These are phyloP conservation scores for Terfezia claveryi DNA, from an alignment of 495 filamentous ascomycete species.

Conservation along the genomic window DNA sequence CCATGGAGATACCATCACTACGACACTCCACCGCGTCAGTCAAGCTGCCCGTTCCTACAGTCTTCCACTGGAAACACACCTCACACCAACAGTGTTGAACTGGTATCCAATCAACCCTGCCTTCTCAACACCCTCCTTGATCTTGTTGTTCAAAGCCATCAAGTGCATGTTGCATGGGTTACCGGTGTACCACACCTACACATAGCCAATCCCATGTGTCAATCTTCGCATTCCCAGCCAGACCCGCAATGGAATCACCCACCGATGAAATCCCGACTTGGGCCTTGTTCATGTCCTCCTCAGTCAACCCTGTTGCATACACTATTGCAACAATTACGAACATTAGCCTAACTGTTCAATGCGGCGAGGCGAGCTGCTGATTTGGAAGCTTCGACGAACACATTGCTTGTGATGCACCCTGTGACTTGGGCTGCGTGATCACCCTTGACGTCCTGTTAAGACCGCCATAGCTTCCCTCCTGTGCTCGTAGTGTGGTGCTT, in stretches of 20 bases:
- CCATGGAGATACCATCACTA: conserved; percentile 55
- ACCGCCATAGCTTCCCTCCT: conserved; percentile 2
- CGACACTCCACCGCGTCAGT: neutral
- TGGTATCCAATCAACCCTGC: conserved; percentile 66
- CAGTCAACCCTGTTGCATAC: conserved; percentile 72
- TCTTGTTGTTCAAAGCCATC: conserved; percentile 59
- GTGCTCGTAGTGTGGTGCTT: neutral
- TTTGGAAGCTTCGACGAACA: conserved; percentile 7
- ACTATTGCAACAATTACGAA: conserved; percentile 19
- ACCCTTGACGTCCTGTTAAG: conserved; percentile 63
- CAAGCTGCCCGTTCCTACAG: neutral
- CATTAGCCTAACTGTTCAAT: neutral
- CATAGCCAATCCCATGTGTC: neutral
- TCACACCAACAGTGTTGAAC: conserved; percentile 96
- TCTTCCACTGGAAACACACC: conserved; percentile 22
- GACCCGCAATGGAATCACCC: conserved; percentile 18
- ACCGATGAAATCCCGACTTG: conserved; percentile 93
- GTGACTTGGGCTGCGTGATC: conserved; percentile 89
- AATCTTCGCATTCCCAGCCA: neutral
- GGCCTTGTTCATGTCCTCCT: conserved; percentile 74
- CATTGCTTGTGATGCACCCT: conserved; percentile 98
- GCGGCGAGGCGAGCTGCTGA: neutral
- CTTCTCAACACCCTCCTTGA: conserved; percentile 64
- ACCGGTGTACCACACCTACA: conserved; percentile 50
- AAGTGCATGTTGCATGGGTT: conserved; percentile 99